Conservation (phyloP, 345 rosid genomes). For the Fremontodendron californicum region DNA sequence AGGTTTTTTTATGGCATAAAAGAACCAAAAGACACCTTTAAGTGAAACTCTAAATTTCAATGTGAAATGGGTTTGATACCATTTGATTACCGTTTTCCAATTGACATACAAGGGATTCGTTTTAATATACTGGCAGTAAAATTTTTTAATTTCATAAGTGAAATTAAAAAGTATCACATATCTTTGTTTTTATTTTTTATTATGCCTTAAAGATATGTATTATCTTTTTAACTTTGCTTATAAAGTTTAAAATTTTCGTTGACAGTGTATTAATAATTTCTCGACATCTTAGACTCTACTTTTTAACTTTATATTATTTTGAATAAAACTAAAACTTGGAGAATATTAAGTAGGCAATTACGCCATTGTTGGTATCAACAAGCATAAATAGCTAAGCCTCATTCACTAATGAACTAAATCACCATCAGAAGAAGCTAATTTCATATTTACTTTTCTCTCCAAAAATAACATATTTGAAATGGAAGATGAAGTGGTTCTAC, state of each 20-base stretch:
- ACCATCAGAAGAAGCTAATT: not conserved
- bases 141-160: too few species aligned
- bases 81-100: not conserved
- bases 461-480: not conserved
- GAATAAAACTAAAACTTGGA: too few species aligned
- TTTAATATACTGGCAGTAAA: too few species aligned
- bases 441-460: not conserved
- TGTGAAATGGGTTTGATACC: not conserved
- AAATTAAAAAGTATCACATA: too few species aligned
- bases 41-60: not conserved
- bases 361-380: not conserved
- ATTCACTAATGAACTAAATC: not conserved
- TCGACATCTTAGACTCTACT: too few species aligned
- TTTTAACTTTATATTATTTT: too few species aligned
- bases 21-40: not conserved
- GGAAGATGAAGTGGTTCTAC: slow-evolving; percentile 3
- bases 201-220: too few species aligned
- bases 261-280: too few species aligned
- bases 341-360: not conserved
- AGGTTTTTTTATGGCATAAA: not conserved
- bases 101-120: too few species aligned
- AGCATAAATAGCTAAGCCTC: not conserved
- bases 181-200: too few species aligned
- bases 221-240: too few species aligned
- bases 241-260: too few species aligned